Conservation (phyloP, 2,329 filamentous ascomycete genomes). For the Drechslerella coelobrocha region DNA sequence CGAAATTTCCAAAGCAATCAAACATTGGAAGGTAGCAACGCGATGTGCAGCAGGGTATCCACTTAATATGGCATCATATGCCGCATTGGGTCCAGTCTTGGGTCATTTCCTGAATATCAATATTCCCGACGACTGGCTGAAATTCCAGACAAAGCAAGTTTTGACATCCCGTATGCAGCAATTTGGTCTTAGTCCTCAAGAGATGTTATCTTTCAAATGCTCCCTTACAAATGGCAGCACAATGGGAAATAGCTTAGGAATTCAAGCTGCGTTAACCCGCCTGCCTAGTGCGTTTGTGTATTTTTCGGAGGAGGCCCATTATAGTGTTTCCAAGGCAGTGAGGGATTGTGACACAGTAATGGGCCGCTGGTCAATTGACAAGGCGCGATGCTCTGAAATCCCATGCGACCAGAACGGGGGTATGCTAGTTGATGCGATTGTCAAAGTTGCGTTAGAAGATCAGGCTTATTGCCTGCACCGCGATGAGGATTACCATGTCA, state of each 20-base stretch:
- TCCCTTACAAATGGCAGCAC: slow-evolving; percentile 35
- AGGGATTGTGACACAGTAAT: slow-evolving; percentile 24
- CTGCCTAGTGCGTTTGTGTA: slow-evolving; percentile 24
- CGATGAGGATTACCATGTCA: slow-evolving; percentile 10
- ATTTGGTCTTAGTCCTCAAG: slow-evolving; percentile 9
- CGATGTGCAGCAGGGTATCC: slow-evolving; percentile 1
- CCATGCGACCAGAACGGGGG: slow-evolving; percentile 17
- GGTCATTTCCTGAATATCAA: slow-evolving; percentile 12
- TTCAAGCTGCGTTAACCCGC: slow-evolving; percentile 15
- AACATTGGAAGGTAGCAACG: not conserved
- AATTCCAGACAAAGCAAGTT: not conserved
- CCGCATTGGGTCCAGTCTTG: slow-evolving; percentile 13
- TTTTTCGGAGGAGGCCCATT: slow-evolving; percentile 28
- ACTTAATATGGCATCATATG: not conserved
- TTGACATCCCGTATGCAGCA: slow-evolving; percentile 8
- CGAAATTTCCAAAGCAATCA: not conserved
- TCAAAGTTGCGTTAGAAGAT: slow-evolving; percentile 11
- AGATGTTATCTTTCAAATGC: not conserved
- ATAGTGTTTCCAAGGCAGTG: slow-evolving; percentile 23
- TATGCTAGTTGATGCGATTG: slow-evolving; percentile 1
- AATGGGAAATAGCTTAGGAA: slow-evolving; percentile 35
- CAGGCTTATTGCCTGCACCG: not conserved
- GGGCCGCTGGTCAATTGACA: not conserved
- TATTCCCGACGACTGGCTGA: slow-evolving; percentile 18
- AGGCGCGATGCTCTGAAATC: slow-evolving; percentile 8